phyloP scores from a whole-genome alignment of 768 basidiomycete genomes.

The Mycena rosella region DNA sequence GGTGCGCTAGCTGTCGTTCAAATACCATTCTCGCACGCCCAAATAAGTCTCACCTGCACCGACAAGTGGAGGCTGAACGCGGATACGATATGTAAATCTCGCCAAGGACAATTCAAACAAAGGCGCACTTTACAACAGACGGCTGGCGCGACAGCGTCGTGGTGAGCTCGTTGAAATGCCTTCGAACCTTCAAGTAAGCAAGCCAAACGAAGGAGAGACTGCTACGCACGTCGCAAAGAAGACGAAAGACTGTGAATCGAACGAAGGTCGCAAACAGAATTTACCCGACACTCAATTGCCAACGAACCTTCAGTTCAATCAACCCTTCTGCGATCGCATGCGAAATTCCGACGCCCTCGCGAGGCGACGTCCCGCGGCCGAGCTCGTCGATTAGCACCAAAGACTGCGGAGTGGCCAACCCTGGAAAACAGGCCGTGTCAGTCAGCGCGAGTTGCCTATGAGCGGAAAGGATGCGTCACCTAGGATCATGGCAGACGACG shows the following conservation, averaged over 20 bases:
- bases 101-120: constrained; percentile 2
- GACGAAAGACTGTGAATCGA: constrained; percentile 72
- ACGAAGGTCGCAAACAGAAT: neutral
- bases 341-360: constrained; percentile 85
- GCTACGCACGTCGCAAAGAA: constrained; percentile 88
- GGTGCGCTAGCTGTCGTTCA: constrained; percentile 58
- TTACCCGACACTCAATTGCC: neutral
- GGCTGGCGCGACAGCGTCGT: constrained; percentile 83
- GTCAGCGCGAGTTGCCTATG: neutral
- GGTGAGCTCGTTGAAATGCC: constrained; percentile 86
- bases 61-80: constrained; percentile 80
- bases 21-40: neutral
- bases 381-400: constrained; percentile 94
- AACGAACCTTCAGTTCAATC: constrained; percentile 75
- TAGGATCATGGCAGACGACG: constrained; percentile 90
- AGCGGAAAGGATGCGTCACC: constrained; percentile 54
- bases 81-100: neutral
- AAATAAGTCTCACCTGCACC: constrained; percentile 66
- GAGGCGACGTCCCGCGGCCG: constrained; percentile 90
- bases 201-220: neutral
- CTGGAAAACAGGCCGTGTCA: constrained; percentile 51
- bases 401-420: constrained; percentile 75
- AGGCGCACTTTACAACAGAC: constrained; percentile 80
- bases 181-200: constrained; percentile 45
- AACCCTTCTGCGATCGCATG: constrained; percentile 87